Conservation (phyloP, 2,329 filamentous ascomycete species). For the Aureobasidium sp. region DNA sequence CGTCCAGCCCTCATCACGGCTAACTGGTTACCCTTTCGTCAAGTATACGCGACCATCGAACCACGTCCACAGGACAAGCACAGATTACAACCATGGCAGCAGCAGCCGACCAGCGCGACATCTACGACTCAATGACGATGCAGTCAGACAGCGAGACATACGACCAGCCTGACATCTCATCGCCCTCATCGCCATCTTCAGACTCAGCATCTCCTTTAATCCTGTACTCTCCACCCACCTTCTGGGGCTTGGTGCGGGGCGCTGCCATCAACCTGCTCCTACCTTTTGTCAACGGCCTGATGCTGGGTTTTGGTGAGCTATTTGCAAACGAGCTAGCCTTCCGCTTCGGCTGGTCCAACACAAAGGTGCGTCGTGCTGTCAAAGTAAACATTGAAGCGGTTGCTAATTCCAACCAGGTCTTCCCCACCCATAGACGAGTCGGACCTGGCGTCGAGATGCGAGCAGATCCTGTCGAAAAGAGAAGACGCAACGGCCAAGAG, state of each 20-base stretch:
- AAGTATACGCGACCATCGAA: neutral
- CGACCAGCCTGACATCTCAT: slow-evolving; percentile 54
- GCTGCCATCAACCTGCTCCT: slow-evolving; percentile 93
- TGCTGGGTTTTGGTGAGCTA: slow-evolving; percentile 94
- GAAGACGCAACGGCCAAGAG: slow-evolving; percentile 46
- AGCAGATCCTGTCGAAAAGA: slow-evolving; percentile 55
- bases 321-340: slow-evolving; percentile 96
- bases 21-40: no score
- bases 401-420: slow-evolving; percentile 40
- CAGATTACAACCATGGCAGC: slow-evolving; percentile 42
- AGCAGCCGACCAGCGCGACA: slow-evolving; percentile 41
- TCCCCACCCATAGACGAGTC: slow-evolving; percentile 57
- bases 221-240: slow-evolving; percentile 79
- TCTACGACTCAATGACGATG: slow-evolving; percentile 70
- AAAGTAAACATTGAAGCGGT: neutral
- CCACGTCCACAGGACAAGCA: neutral
- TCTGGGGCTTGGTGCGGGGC: slow-evolving; percentile 79
- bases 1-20: no score
- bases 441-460: slow-evolving; percentile 79
- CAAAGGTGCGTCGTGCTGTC: slow-evolving; percentile 60
- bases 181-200: slow-evolving; percentile 54
- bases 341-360: slow-evolving; percentile 84
- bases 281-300: slow-evolving; percentile 95
- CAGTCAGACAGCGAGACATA: slow-evolving; percentile 81
- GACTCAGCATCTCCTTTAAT: slow-evolving; percentile 63